Percentiles rank a stretch among this genome's conserved stretches.
Conservation (phyloP, 495 filamentous ascomycete species). For the Hypoxylon fragiforme region DNA sequence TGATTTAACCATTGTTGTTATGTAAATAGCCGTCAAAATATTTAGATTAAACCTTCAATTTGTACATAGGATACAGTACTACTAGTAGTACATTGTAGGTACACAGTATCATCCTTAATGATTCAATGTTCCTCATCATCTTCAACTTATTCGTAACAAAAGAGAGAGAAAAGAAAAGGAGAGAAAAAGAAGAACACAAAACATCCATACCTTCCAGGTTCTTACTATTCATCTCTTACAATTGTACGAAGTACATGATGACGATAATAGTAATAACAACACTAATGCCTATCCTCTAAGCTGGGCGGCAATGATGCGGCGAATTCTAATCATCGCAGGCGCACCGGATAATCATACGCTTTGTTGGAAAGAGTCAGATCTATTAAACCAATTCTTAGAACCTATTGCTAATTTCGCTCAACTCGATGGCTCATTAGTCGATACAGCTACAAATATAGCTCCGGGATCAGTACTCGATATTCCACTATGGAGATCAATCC, state of each 20-base stretch:
- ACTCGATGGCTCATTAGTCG: conserved; percentile 3
- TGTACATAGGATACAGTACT: no score
- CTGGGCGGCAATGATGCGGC: conserved; percentile 47
- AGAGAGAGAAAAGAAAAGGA: no score
- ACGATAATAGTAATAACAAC: not conserved
- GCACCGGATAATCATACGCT: conserved; percentile 60
- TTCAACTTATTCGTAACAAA: no score
- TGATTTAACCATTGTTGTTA: no score
- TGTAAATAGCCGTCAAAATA: no score
- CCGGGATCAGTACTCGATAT: conserved; percentile 32
- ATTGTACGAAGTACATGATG: conserved; percentile 3
- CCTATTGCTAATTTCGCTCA: conserved; percentile 54
- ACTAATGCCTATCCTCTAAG: not conserved
- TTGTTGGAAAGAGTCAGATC: conserved; percentile 56
- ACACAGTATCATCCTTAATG: no score
- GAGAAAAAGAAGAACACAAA: no score
- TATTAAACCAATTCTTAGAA: conserved; percentile 51
- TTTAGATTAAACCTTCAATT: no score
- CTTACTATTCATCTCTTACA: no score
- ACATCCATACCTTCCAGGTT: no score
- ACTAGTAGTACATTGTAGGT: no score
- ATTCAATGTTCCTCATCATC: no score
- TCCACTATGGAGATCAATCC: conserved; percentile 53
- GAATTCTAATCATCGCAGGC: conserved; percentile 62
- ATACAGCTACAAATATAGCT: conserved; percentile 10